Base-by-base conservation (phyloP, 2,329 filamentous ascomycete species). In the Pyrenophora graminea region DNA sequence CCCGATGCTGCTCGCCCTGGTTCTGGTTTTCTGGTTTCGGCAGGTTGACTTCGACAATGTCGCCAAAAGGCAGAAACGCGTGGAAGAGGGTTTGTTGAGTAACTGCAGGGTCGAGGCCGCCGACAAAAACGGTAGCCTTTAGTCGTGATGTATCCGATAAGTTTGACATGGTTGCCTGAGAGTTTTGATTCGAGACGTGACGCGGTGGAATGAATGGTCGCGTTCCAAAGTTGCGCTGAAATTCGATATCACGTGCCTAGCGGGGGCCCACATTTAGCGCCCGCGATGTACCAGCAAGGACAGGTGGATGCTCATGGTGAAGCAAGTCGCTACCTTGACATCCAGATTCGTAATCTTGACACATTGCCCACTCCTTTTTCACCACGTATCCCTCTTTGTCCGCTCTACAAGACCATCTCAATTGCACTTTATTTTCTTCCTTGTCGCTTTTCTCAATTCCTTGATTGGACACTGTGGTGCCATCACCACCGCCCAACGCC, bases 31-130 rank as follows among this genome's bases (percentile, higher is more conserved):
- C 92, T 50, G 91, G 88, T 74, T 94, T 95, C 17, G 94, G 94
- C 13, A 99, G 78, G 42, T 90, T 88, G 61, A 99, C 87, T 70
- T 97, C 91, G 61, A 89, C 86, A 56, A 99, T 93, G 73, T 97
- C 93, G 68, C 95, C 94, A 73, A 99, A 99, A 0, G 95, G 94
- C 50, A 99, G 84, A 77, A 99, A 99, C 48, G 92, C 92, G 67
- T 95, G 90, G 65, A 91, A 87, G 39, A 99, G 80, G 55, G 87
- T 89, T 54, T 85, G 82, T 32, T 80, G 79, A 10, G 87, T 93
- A 51, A 96, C 91, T 44, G 85, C 81, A 56, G 87, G 85, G 61
- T 94, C 87, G 43, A 99, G 84, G 27, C 93, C 93, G 57, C 92
- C 92, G 44, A 99, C 90, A 71, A 95, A 95, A 56, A 99, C 82